Conservation (phyloP, 2,329 filamentous ascomycete genomes). For the Monosporascus sp. region DNA sequence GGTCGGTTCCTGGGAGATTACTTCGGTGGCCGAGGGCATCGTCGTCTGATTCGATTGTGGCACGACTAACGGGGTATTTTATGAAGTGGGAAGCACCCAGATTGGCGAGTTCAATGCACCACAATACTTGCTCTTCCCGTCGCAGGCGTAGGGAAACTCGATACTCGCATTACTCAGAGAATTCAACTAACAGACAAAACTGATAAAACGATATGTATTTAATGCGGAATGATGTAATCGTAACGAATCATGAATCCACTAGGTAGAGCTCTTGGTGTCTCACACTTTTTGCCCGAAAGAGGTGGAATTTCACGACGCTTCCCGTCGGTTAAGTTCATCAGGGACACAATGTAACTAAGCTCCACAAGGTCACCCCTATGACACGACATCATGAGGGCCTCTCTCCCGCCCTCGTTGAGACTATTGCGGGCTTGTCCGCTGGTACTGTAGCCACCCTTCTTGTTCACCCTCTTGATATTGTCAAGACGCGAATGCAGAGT, state of each 20-base stretch:
- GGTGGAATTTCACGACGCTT: background rate
- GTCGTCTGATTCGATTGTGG: background rate
- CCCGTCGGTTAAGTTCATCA: background rate
- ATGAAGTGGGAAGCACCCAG: too few relatives aligned
- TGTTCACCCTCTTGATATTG: conserved; percentile 88
- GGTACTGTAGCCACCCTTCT: conserved; percentile 80
- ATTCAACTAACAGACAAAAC: background rate
- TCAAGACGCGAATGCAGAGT: conserved; percentile 96
- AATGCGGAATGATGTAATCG: background rate
- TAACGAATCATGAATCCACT: background rate
- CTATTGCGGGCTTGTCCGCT: conserved; percentile 82
- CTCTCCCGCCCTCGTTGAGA: conserved; percentile 77
- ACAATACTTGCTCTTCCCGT: background rate
- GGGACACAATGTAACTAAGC: conserved; percentile 1
- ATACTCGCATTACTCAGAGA: background rate
- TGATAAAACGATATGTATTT: background rate
- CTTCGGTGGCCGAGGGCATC: conserved; percentile 11
- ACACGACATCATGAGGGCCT: conserved; percentile 52
- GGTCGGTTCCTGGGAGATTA: background rate
- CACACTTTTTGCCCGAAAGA: background rate
- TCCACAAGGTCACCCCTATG: conserved; percentile 34
- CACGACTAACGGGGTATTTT: background rate
- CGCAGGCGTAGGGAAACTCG: background rate
- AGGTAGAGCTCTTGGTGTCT: too few relatives aligned
- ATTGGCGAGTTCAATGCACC: background rate